Conservation (phyloP, 2,329 filamentous ascomycete genomes). For the Cercospora zeae-maydis region DNA sequence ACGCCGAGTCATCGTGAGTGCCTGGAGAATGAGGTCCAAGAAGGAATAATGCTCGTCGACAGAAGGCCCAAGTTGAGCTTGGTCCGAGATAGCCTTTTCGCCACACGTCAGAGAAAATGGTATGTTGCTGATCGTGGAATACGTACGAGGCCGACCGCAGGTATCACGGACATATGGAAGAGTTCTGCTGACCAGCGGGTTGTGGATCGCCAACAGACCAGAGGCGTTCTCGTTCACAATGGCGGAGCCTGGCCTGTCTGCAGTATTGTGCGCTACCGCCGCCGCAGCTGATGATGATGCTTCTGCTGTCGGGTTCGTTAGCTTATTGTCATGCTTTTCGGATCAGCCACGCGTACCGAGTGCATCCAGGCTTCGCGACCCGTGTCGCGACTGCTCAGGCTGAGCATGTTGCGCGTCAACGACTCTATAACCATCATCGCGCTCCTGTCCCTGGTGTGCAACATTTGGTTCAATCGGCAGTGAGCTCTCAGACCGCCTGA, state of each 20-base stretch:
- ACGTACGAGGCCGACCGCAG: constrained; percentile 35
- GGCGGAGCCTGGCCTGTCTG: not conserved
- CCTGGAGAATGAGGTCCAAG: constrained; percentile 46
- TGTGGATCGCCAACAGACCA: not conserved
- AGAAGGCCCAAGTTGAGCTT: constrained; percentile 57
- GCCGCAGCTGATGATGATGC: constrained; percentile 1
- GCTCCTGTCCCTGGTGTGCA: not conserved
- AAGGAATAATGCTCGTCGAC: constrained; percentile 46
- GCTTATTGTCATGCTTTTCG: not conserved
- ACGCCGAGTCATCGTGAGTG: constrained; percentile 44
- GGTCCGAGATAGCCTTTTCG: constrained; percentile 51
- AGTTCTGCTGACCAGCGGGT: constrained; percentile 6
- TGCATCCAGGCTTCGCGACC: not conserved
- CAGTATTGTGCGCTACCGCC: not conserved
- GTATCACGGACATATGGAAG: constrained; percentile 10
- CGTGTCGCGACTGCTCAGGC: not conserved
- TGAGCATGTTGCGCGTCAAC: not conserved
- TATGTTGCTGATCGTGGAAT: not conserved
- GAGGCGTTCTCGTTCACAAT: not conserved
- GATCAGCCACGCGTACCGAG: not conserved
- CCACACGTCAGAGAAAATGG: not conserved
- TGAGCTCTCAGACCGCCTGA: not conserved
- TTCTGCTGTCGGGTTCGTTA: constrained; percentile 4
- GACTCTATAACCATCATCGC: not conserved
- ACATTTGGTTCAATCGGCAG: not conserved